Percentiles rank a stretch among this genome's conserved stretches.
phyloP scores from a whole-genome alignment of 257 asterid genomes.

The Cinchona pubescens region DNA sequence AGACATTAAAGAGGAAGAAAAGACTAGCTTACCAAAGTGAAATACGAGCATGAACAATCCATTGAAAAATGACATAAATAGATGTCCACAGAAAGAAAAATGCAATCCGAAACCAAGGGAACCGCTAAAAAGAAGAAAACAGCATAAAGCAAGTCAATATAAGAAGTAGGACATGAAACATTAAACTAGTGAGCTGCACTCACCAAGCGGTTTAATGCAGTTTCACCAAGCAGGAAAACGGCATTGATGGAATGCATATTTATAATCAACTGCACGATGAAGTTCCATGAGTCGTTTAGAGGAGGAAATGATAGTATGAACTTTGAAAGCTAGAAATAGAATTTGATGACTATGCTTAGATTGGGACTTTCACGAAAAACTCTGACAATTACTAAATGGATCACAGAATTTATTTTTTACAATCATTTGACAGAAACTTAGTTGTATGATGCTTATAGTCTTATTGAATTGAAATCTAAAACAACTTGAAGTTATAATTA shows the following conservation, averaged over 20 bases:
- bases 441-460: neutral
- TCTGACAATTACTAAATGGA: neutral
- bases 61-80: conserved; percentile 63
- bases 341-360: neutral
- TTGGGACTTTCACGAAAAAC: neutral
- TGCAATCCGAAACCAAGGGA: conserved; percentile 92
- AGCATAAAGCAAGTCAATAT: neutral
- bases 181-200: conserved; percentile 15
- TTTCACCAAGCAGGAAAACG: conserved; percentile 74
- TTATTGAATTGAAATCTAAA: neutral
- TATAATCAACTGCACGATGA: conserved; percentile 64
- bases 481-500: neutral
- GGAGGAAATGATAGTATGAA: neutral
- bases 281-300: neutral
- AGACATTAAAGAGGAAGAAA: neutral
- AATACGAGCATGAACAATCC: conserved; percentile 76
- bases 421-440: neutral
- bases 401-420: neutral
- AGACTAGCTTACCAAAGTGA: conserved; percentile 53
- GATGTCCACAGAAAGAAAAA: conserved; percentile 79
- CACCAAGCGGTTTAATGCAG: conserved; percentile 83
- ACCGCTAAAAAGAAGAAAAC: conserved; percentile 52
- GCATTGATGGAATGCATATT: conserved; percentile 91
- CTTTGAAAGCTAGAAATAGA: neutral
- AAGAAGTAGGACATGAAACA: neutral